Percentiles rank a stretch among this genome's conserved stretches.
Conservation (phyloP, 2,329 filamentous ascomycete species). For the Aspergillus tubingensis region DNA sequence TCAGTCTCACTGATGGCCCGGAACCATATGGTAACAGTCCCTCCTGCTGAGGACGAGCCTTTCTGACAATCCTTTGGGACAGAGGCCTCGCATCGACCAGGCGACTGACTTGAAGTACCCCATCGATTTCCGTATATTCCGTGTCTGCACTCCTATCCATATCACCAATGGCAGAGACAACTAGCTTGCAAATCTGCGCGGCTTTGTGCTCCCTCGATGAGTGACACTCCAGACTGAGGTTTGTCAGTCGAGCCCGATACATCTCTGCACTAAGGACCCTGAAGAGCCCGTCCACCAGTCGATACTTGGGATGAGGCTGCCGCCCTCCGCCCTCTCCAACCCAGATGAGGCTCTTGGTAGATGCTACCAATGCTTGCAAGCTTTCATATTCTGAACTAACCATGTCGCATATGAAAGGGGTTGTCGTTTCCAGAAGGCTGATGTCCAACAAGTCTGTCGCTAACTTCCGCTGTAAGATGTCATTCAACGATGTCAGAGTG, state of each 20-base stretch:
- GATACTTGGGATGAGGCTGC: conserved; percentile 9
- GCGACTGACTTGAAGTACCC: conserved; percentile 13
- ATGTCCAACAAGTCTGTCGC: conserved; percentile 1
- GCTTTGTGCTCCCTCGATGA: neutral
- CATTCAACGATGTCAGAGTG: neutral
- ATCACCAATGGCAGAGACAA: neutral
- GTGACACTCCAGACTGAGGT: conserved; percentile 5
- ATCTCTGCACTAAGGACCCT: conserved; percentile 12
- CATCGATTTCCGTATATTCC: conserved; percentile 13
- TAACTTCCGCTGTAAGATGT: neutral
- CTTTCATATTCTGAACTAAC: neutral
- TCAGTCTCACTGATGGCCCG: conserved; percentile 14
- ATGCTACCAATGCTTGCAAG: conserved; percentile 1
- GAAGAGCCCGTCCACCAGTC: conserved; percentile 17
- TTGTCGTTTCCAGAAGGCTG: conserved; percentile 7
- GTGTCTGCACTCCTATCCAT: neutral
- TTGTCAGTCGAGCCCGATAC: conserved; percentile 2
- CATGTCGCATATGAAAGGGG: conserved; percentile 8
- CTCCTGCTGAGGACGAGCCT: neutral
- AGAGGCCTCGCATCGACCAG: neutral
- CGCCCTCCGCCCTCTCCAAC: conserved; percentile 12
- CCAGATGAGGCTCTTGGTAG: conserved; percentile 11
- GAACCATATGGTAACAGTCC: neutral
- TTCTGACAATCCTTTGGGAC: conserved; percentile 4
- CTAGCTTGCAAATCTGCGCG: conserved; percentile 5